Base-by-base conservation (phyloP, 208 protist genomes). In the Zelonia costaricensis region DNA sequence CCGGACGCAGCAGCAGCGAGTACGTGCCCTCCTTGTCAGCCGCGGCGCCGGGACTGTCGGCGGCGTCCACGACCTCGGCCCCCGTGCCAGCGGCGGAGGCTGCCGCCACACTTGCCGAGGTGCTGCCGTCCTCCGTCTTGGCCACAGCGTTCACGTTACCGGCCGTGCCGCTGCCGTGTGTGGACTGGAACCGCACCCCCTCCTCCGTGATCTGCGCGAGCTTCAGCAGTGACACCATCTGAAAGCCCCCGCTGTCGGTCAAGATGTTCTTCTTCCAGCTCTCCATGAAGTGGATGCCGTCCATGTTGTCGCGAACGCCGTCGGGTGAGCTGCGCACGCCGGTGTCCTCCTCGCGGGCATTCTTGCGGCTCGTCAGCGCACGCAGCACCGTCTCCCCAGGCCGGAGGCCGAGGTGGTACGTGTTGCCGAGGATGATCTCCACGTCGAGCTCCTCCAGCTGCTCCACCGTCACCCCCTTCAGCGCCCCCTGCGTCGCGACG, bases 121-220 rank as follows among this genome's bases (percentile, higher is more conserved):
- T 70, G 10, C 22, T 52, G 0, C 48, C 56, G 12, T 38, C 63
- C n/a, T 62, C 56, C 27, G 36, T 60, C 25, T 52, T 72, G 16
- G 60, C 42, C 40, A 54, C 44, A 22, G 54, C 6, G 30, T 23
- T 23, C 27, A 44, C 28, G 6, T 45, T 45, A 2, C 61, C 54
- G 9, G 64, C 58, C 22, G 27, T 58, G 22, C 42, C 76, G 7
- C 94, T 94, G 59, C 98, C 97, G 68, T 99, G 97, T 1, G 98
- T 98, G n/a, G 98, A 99, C 54, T 93, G 81, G 71, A 99, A 99
- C 18, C 75, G 88, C 1, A 99, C 98, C n/a, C 98, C 98, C 69
- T 99, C 94, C 71, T 99, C 98, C n/a, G 95, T 99, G 53, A 99
- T 97, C 28, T 95, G 71, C 0, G 97, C 92, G 10, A 99, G 88